A percentile compares a stretch with the other conserved stretches of the same genome.
Evolutionary conservation across 2,329 filamentous ascomycete species (phyloP).

Genomic region (Exophiala aquamarina): DNA sequence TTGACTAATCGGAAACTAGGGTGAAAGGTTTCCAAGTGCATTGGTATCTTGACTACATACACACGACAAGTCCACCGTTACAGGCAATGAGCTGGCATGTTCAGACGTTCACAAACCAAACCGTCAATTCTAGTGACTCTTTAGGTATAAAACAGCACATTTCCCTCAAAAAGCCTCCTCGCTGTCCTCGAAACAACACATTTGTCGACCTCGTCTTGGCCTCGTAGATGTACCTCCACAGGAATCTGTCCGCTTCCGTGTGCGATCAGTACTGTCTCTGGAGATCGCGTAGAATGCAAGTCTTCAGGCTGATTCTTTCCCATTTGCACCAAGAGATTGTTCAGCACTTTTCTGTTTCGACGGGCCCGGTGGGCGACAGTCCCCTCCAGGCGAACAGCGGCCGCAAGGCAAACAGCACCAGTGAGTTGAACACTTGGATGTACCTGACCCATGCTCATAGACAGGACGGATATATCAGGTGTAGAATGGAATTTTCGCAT

Average conservation of each 20-base stretch:
- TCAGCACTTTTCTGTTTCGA: background rate
- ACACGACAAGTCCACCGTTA: too few relatives aligned
- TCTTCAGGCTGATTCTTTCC: background rate
- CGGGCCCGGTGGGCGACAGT: constrained; percentile 33
- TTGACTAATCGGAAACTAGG: too few relatives aligned
- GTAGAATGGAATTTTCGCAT: background rate
- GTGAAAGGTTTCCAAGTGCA: too few relatives aligned
- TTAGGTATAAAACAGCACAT: constrained; percentile 3
- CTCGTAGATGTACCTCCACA: background rate
- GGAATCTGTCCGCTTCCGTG: constrained; percentile 6
- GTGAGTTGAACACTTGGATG: constrained; percentile 58
- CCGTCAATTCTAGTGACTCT: background rate
- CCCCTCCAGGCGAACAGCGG: constrained; percentile 46
- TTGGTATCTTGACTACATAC: too few relatives aligned
- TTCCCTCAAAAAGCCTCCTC: constrained; percentile 3
- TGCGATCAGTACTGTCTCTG: background rate
- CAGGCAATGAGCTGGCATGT: too few relatives aligned
- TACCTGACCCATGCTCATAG: constrained; percentile 55
- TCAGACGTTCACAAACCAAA: too few relatives aligned
- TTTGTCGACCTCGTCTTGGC: background rate
- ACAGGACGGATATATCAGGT: constrained; percentile 41
- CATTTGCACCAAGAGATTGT: background rate
- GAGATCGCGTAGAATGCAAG: too few relatives aligned
- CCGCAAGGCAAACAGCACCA: constrained; percentile 50
- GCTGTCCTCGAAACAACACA: constrained; percentile 4